Percentiles rank a stretch among this genome's conserved stretches.
Evolutionary conservation across 73 alveolate genomes (phyloP).

Genomic region (Stentor roeselii): DNA sequence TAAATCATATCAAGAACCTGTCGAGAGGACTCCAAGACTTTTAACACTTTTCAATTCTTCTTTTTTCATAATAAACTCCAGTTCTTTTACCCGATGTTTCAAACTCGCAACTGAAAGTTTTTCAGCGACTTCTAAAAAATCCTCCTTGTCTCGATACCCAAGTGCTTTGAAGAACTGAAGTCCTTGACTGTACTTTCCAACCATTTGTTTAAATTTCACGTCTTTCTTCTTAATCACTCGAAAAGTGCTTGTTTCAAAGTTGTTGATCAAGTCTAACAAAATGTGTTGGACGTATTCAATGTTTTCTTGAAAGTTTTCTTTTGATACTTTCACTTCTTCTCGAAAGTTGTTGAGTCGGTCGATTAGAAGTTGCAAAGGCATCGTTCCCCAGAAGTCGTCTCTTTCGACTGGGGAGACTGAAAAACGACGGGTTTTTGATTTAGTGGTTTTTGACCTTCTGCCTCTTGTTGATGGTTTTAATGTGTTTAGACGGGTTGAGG

Average conservation of each 20-base stretch:
- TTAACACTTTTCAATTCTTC: not conserved
- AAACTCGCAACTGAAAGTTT: not conserved
- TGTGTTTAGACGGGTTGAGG: too few species aligned
- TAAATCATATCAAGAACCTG: too few species aligned
- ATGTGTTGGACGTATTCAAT: not conserved
- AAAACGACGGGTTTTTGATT: not conserved
- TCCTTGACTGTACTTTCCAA: not conserved
- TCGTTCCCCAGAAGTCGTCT: not conserved
- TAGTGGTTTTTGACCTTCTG: too few species aligned
- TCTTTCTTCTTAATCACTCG: not conserved
- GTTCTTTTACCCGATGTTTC: not conserved
- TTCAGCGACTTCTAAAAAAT: not conserved
- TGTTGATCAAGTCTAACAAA: not conserved
- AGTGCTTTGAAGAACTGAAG: not conserved
- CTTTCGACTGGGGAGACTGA: not conserved
- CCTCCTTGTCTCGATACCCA: conserved; percentile 23
- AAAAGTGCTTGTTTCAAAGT: not conserved
- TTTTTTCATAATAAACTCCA: not conserved
- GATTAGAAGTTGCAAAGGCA: not conserved
- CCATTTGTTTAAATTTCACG: not conserved
- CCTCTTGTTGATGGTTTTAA: too few species aligned
- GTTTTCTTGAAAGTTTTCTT: not conserved
- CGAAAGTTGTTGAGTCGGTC: not conserved
- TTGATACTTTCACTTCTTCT: not conserved
- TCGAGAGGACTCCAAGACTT: too few species aligned